A percentile compares a stretch with the other conserved stretches of the same genome.
Conservation (phyloP, 352 stramenopile genomes). For the Nothophytophthora sp. region DNA sequence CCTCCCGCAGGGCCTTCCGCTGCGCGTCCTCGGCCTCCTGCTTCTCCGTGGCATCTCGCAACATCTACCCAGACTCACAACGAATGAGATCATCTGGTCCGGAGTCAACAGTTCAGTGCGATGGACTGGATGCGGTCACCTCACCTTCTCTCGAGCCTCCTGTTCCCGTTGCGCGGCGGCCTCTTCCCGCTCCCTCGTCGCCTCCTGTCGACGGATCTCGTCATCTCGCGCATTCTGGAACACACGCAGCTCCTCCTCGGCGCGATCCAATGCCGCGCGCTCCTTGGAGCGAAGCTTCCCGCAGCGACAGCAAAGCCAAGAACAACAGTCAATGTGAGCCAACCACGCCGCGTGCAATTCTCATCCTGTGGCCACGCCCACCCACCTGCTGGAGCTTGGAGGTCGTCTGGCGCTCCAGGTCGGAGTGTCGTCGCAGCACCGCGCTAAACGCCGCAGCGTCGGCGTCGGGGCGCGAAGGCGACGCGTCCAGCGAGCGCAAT, state of each 20-base stretch:
- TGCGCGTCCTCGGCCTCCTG: slow-evolving; percentile 27
- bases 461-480: slow-evolving; percentile 5
- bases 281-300: slow-evolving; percentile 40
- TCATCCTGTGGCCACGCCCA: not conserved
- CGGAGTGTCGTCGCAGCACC: slow-evolving; percentile 35
- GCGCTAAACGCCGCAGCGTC: too few species aligned
- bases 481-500: slow-evolving; percentile 26
- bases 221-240: slow-evolving; percentile 46
- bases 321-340: not conserved
- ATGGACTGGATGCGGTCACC: not conserved
- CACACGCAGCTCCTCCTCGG: slow-evolving; percentile 48
- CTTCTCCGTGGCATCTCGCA: slow-evolving; percentile 25
- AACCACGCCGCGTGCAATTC: not conserved
- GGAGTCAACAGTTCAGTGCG: not conserved
- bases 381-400: slow-evolving; percentile 41
- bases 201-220: slow-evolving; percentile 27
- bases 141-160: slow-evolving; percentile 39
- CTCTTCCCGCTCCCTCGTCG: slow-evolving; percentile 37
- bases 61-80: slow-evolving; percentile 4
- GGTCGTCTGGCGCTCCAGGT: slow-evolving; percentile 36
- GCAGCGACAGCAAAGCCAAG: not conserved
- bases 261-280: slow-evolving; percentile 34
- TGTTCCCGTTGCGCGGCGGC: slow-evolving; percentile 26
- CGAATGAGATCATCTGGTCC: not conserved
- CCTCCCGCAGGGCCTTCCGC: slow-evolving; percentile 19